Evolutionary conservation across 192 early-diverging fungal genomes (phyloP), one percentile per base, ranked within the genome.

Genomic region (Linnemannia exigua): DNA sequence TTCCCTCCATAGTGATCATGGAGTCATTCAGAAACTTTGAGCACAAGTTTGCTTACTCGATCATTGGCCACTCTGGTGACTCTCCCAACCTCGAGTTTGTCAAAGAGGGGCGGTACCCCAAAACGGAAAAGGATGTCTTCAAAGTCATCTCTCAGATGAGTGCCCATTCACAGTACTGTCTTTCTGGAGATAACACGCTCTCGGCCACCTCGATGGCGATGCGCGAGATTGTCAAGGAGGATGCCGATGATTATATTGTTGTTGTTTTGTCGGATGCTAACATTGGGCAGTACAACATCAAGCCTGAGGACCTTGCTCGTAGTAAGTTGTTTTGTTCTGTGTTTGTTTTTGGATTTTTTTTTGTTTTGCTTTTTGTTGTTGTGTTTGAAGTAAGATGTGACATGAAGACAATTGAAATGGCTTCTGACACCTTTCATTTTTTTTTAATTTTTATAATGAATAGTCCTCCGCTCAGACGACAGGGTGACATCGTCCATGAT

Each of bases 181-280:
- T 95, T 20, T 92, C 91, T 66, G 96, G 95, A 33, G 95, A 96
- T 71, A 96, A 94, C 76, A 96, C 95, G 6, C 79, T 96, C 19
- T 88, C 89, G 35, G 94, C 96, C 15, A 90, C 92, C 1, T 87
- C 90, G 75, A 77, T 91, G 67, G 93, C 94, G 3, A 90, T 95
- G 70, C 90, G 93, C 54, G 92, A 94, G 73, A 91, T 96, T 71
- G 89, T 89, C 14, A 91, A 93, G 76, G 93, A 95, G 35, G 93
- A 94, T 58, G 94, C 92, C 6, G 95, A 96, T 82, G 95, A 96
- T 76, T 94, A 96, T 77, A 95, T 96, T 87, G 94, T 94, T 14
- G 88, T 95, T 20, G 91, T 96, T 16, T 75, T 96, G 33, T 95
- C 94, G 25, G 96, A 96, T 87, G 96, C 96, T 17, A 96, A 96